phyloP scores from a whole-genome alignment of 2,329 filamentous ascomycete genomes.

The Pyrenophora graminea region DNA sequence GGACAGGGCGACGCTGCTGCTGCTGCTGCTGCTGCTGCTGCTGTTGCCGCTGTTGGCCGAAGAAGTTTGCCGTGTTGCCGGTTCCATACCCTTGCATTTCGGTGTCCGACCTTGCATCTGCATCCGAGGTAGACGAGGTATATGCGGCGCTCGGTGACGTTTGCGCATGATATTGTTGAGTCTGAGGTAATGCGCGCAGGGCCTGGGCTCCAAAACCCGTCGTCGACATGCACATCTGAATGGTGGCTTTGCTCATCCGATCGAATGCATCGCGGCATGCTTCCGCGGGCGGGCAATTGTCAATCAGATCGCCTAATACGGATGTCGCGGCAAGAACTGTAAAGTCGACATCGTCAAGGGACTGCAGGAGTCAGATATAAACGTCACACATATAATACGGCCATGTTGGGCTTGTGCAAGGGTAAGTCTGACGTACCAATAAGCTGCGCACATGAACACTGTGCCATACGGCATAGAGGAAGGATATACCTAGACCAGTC shows the following conservation, averaged over 20 bases:
- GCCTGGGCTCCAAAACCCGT: slow-evolving; percentile 71
- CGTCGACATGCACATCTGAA: slow-evolving; percentile 90
- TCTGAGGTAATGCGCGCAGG: slow-evolving; percentile 28
- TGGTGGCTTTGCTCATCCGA: slow-evolving; percentile 90
- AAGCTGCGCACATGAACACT: slow-evolving; percentile 84
- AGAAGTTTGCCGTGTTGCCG: slow-evolving; percentile 22
- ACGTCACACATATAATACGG: neutral
- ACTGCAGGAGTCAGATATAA: slow-evolving; percentile 48
- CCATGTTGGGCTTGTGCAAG: neutral
- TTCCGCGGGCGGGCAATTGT: slow-evolving; percentile 93
- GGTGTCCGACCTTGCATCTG: slow-evolving; percentile 42
- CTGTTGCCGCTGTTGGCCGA: slow-evolving; percentile 17
- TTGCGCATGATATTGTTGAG: slow-evolving; percentile 22
- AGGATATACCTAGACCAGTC: slow-evolving; percentile 69
- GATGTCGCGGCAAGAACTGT: slow-evolving; percentile 92
- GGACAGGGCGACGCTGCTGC: slow-evolving; percentile 50
- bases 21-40: slow-evolving; percentile 19
- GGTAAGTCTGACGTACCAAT: slow-evolving; percentile 63
- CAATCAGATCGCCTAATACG: slow-evolving; percentile 86
- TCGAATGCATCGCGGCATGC: slow-evolving; percentile 94
- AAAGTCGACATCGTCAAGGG: slow-evolving; percentile 96
- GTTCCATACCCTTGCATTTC: slow-evolving; percentile 36
- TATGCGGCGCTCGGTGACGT: slow-evolving; percentile 33
- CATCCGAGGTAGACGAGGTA: slow-evolving; percentile 25
- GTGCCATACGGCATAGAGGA: slow-evolving; percentile 97